These are phyloP conservation scores for Dalbergia oliveri DNA, from an alignment of 306 rosid species.

Conservation along the genomic window DNA sequence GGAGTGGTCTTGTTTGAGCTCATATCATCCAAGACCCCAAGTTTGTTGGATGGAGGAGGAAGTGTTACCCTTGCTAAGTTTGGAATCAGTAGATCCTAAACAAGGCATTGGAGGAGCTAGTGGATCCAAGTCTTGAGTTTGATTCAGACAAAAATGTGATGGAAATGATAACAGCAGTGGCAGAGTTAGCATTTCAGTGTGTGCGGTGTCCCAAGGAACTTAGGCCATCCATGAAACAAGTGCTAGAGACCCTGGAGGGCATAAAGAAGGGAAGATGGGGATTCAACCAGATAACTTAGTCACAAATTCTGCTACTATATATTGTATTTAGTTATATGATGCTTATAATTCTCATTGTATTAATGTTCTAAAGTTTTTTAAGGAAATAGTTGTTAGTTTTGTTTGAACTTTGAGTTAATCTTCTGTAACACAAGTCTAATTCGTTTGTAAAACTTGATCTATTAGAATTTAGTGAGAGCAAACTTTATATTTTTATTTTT, in stretches of 20 bases:
- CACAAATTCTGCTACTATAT: not conserved
- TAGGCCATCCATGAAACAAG: slow-evolving; percentile 65
- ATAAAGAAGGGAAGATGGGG: slow-evolving; percentile 45
- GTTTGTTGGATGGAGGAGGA: not conserved
- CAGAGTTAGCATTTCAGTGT: slow-evolving; percentile 74
- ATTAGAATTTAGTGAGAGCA: too few species aligned
- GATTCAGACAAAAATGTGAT: slow-evolving; percentile 42
- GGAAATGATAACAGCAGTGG: slow-evolving; percentile 55
- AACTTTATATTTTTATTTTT: too few species aligned
- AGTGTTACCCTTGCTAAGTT: slow-evolving; percentile 32
- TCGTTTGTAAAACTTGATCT: too few species aligned
- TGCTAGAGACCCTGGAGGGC: slow-evolving; percentile 50
- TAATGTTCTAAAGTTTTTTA: too few species aligned
- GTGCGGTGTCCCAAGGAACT: slow-evolving; percentile 60
- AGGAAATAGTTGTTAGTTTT: too few species aligned
- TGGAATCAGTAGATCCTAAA: slow-evolving; percentile 62
- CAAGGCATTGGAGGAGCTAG: slow-evolving; percentile 51
- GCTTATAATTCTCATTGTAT: too few species aligned
- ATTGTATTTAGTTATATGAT: too few species aligned
- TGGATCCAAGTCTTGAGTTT: slow-evolving; percentile 58
- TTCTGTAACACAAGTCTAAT: too few species aligned
- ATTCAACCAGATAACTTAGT: slow-evolving; percentile 38
- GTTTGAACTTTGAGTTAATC: too few species aligned
- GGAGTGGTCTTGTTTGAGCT: slow-evolving; percentile 74
- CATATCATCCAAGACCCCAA: slow-evolving; percentile 58